A percentile compares a stretch with the other conserved stretches of the same genome.
These are phyloP conservation scores for Hypoxylon subgilvum DNA, from an alignment of 495 filamentous ascomycete species.

Conservation along the genomic window DNA sequence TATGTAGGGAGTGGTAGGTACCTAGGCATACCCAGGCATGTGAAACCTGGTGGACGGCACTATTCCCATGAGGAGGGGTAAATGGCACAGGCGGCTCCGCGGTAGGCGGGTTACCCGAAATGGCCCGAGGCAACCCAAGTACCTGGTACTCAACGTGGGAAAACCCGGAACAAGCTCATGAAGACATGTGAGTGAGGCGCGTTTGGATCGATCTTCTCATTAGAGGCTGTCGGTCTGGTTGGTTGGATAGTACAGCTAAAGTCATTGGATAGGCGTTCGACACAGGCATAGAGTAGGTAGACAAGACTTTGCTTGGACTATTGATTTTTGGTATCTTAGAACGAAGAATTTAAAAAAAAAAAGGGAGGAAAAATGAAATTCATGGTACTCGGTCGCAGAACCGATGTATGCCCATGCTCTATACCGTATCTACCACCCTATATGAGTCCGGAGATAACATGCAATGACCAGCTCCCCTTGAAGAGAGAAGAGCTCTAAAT, in stretches of 20 bases:
- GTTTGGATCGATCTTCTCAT: no score
- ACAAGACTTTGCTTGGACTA: neutral
- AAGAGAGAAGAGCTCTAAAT: conserved; percentile 33
- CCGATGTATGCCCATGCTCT: conserved; percentile 29
- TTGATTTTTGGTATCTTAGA: conserved; percentile 11
- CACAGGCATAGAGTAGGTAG: neutral
- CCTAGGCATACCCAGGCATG: no score
- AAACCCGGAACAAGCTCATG: conserved; percentile 3
- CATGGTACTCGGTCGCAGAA: conserved; percentile 26
- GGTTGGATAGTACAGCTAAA: no score
- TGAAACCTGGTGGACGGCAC: no score
- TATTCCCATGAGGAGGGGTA: conserved; percentile 20
- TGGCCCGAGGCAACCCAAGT: conserved; percentile 26
- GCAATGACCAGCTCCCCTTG: conserved; percentile 37
- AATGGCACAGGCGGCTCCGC: neutral
- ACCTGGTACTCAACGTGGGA: neutral
- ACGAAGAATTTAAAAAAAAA: neutral
- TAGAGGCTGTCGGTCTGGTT: no score
- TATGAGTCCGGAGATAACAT: conserved; percentile 29
- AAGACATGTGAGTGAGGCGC: conserved; percentile 20
- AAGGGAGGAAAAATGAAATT: conserved; percentile 22
- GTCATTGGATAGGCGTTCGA: conserved; percentile 9
- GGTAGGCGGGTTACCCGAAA: conserved; percentile 18
- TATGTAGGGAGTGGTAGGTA: no score
- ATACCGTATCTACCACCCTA: conserved; percentile 36